Evolutionary conservation across 345 rosid genomes (phyloP).

Genomic region (Carallia brachiata): DNA sequence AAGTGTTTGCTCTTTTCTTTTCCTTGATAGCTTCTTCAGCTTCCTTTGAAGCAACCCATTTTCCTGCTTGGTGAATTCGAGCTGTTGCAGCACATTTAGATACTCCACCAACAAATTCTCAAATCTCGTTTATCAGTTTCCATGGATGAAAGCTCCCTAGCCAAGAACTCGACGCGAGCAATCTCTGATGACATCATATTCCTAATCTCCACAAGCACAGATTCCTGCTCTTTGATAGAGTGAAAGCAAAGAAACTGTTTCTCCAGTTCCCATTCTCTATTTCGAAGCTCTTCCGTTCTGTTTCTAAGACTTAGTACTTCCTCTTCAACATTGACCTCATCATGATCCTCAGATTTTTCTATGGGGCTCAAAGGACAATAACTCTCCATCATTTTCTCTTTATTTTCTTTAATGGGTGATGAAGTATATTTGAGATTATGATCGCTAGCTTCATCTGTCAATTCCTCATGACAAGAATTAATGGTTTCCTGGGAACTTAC

Average conservation of each 20-base stretch:
- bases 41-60: slow-evolving; percentile 45
- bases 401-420: slow-evolving; percentile 23
- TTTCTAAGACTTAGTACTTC: slow-evolving; percentile 39
- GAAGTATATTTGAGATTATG: slow-evolving; percentile 9
- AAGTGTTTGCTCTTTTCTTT: slow-evolving; percentile 26
- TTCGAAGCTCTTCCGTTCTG: slow-evolving; percentile 45
- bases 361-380: slow-evolving; percentile 5
- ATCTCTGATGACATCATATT: slow-evolving; percentile 38
- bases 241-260: slow-evolving; percentile 43
- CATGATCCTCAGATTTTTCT: slow-evolving; percentile 12
- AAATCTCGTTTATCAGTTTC: slow-evolving; percentile 46
- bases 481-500: slow-evolving; percentile 15
- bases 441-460: slow-evolving; percentile 18
- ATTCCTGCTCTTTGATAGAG: slow-evolving; percentile 55
- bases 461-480: slow-evolving; percentile 17
- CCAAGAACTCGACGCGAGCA: slow-evolving; percentile 40
- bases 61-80: slow-evolving; percentile 37
- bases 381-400: slow-evolving; percentile 16
- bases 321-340: slow-evolving; percentile 12
- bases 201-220: slow-evolving; percentile 50
- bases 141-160: slow-evolving; percentile 42
- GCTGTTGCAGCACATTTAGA: slow-evolving; percentile 36
- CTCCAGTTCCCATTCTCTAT: slow-evolving; percentile 44
- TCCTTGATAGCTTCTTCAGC: slow-evolving; percentile 48
- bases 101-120: slow-evolving; percentile 35